phyloP scores from a whole-genome alignment of 129 eudicot genomes.

The Saposhnikovia divaricata region DNA sequence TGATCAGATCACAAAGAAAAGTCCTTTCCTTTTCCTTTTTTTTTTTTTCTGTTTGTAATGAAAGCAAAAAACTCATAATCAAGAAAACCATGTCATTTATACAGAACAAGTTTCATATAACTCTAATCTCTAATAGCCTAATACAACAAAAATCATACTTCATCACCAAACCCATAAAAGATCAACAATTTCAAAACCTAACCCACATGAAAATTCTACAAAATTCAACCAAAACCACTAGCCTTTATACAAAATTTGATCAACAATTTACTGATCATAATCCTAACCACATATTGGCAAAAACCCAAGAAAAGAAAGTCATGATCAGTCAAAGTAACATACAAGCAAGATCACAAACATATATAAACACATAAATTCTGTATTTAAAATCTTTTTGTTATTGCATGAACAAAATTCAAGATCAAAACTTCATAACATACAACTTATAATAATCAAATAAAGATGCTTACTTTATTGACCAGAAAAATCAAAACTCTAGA shows the following conservation, averaged over 20 bases:
- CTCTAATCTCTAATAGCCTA: neutral
- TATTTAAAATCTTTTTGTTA: neutral
- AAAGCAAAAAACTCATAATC: neutral
- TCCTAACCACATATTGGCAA: neutral
- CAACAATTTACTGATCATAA: neutral
- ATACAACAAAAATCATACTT: conserved; percentile 5
- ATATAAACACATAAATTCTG: neutral
- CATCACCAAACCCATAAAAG: neutral
- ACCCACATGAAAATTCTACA: neutral
- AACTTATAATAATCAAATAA: neutral
- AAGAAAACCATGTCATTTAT: neutral
- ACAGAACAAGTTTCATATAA: neutral
- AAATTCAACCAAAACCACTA: conserved; percentile 1
- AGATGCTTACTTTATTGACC: conserved; percentile 11
- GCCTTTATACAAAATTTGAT: neutral
- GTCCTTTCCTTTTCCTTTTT: too few relatives aligned
- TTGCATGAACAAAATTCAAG: neutral
- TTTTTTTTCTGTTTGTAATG: neutral
- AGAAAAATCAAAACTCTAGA: conserved; percentile 13
- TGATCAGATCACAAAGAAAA: neutral
- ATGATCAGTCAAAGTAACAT: neutral
- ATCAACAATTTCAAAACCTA: neutral
- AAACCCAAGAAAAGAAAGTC: conserved; percentile 3
- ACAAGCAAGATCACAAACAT: neutral
- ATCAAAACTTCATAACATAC: too few relatives aligned